Percentiles rank a stretch among this genome's conserved stretches.
Evolutionary conservation across 306 rosid genomes (phyloP).

Genomic region (Psophocarpus tetragonolobus): DNA sequence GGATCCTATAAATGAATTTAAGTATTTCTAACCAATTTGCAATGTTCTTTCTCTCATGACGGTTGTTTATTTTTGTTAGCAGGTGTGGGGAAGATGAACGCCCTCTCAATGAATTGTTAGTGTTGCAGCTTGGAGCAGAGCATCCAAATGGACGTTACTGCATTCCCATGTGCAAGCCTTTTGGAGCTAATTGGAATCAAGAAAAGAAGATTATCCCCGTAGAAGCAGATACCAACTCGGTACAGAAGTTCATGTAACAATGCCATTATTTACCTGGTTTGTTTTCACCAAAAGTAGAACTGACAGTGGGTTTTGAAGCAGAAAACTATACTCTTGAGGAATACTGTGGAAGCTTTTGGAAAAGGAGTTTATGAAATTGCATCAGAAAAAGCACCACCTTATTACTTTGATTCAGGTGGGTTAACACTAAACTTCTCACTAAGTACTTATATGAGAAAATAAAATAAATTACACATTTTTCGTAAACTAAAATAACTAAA

Average conservation of each 20-base stretch:
- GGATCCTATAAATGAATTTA: not conserved
- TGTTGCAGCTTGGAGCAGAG: constrained; percentile 72
- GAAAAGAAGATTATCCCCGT: constrained; percentile 44
- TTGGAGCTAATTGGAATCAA: constrained; percentile 60
- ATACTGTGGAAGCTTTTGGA: constrained; percentile 38
- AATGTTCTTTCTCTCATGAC: not conserved
- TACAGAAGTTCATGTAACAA: constrained; percentile 26
- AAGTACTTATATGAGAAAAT: not conserved
- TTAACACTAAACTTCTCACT: not conserved
- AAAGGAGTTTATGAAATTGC: constrained; percentile 36
- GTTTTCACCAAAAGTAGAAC: not conserved
- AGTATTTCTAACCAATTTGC: not conserved
- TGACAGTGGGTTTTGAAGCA: constrained; percentile 40
- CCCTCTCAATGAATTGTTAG: constrained; percentile 73
- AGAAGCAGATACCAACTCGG: constrained; percentile 44
- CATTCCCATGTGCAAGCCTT: constrained; percentile 62
- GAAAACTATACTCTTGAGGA: constrained; percentile 57
- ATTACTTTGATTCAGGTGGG: constrained; percentile 56
- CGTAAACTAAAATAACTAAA: not conserved
- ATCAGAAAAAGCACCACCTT: constrained; percentile 41
- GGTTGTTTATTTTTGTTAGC: not conserved
- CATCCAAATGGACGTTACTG: constrained; percentile 58
- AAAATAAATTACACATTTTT: too few relatives aligned
- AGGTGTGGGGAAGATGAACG: constrained; percentile 91
- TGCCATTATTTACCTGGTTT: not conserved